phyloP scores from a whole-genome alignment of 2,329 filamentous ascomycete genomes.

The Cladophialophora psammophila region DNA sequence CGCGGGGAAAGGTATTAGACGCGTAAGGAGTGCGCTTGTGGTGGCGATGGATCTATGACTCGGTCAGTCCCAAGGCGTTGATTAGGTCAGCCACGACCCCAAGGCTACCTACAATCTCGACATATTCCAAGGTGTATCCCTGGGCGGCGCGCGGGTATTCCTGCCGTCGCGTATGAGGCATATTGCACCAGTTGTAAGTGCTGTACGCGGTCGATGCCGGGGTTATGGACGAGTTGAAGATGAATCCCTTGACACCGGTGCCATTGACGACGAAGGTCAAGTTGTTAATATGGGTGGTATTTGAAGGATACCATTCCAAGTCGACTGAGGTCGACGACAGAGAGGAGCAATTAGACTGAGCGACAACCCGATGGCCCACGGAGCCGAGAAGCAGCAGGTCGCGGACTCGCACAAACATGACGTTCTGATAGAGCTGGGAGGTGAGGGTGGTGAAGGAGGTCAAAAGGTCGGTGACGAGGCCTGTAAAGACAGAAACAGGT shows the following conservation, averaged over 20 bases:
- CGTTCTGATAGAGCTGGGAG: constrained; percentile 20
- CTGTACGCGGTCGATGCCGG: constrained; percentile 64
- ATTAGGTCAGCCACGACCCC: background rate
- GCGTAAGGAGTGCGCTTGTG: constrained; percentile 86
- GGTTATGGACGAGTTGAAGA: constrained; percentile 71
- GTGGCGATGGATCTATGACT: constrained; percentile 73
- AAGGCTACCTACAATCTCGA: constrained; percentile 67
- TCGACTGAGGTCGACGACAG: constrained; percentile 44
- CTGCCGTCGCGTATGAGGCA: constrained; percentile 76
- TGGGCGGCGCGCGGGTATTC: constrained; percentile 67
- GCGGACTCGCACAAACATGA: constrained; percentile 24
- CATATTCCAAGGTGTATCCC: constrained; percentile 73
- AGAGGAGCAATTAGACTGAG: constrained; percentile 21
- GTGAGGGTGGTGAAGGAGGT: constrained; percentile 23
- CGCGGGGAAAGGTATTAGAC: constrained; percentile 76
- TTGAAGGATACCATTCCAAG: constrained; percentile 66
- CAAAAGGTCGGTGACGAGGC: constrained; percentile 19
- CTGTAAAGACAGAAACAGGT: constrained; percentile 7
- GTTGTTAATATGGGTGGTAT: constrained; percentile 65
- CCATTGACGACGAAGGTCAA: constrained; percentile 64
- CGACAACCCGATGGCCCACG: constrained; percentile 8
- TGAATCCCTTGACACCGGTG: constrained; percentile 73
- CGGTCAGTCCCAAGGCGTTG: background rate
- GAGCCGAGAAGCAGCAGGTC: constrained; percentile 18
- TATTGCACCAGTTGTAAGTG: constrained; percentile 83